These are phyloP conservation scores for Erythrobasidium yunnanense DNA, from an alignment of 768 basidiomycete genomes.

Conservation along the genomic window DNA sequence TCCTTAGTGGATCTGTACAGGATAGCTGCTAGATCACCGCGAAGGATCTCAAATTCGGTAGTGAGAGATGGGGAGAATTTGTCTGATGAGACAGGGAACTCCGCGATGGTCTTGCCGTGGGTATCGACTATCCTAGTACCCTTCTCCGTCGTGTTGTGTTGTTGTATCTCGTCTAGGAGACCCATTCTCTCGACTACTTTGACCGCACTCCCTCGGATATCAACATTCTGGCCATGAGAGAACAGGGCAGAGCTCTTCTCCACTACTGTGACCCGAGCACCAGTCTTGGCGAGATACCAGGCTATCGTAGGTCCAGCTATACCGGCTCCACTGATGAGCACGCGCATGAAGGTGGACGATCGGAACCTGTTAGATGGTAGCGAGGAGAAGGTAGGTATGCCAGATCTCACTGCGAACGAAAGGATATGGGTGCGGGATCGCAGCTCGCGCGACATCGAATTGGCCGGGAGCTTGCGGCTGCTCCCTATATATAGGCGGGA, in stretches of 20 bases:
- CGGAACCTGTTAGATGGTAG: too few species aligned
- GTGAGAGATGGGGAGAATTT: constrained; percentile 29
- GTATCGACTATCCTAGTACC: constrained; percentile 34
- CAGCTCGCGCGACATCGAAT: too few species aligned
- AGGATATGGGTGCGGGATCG: too few species aligned
- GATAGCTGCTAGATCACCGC: constrained; percentile 37
- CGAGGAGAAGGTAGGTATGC: too few species aligned
- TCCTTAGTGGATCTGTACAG: constrained; percentile 32
- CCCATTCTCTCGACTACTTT: constrained; percentile 36
- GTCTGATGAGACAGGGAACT: constrained; percentile 23
- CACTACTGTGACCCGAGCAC: constrained; percentile 34
- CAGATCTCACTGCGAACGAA: too few species aligned
- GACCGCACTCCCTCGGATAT: constrained; percentile 32
- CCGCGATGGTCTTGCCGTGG: constrained; percentile 25
- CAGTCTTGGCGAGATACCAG: constrained; percentile 33
- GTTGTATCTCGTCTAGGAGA: constrained; percentile 27
- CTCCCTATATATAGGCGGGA: too few species aligned
- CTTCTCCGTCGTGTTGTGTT: constrained; percentile 31
- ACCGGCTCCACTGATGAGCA: constrained; percentile 38
- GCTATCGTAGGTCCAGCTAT: constrained; percentile 39
- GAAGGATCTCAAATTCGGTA: constrained; percentile 38
- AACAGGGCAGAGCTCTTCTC: constrained; percentile 33
- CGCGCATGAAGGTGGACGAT: constrained; percentile 16
- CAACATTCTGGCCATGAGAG: constrained; percentile 37
- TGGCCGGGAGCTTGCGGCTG: too few species aligned